A percentile compares a stretch with the other conserved stretches of the same genome.
Conservation (phyloP, 1,284 basidiomycete genomes). For the Baeospora myosura region DNA sequence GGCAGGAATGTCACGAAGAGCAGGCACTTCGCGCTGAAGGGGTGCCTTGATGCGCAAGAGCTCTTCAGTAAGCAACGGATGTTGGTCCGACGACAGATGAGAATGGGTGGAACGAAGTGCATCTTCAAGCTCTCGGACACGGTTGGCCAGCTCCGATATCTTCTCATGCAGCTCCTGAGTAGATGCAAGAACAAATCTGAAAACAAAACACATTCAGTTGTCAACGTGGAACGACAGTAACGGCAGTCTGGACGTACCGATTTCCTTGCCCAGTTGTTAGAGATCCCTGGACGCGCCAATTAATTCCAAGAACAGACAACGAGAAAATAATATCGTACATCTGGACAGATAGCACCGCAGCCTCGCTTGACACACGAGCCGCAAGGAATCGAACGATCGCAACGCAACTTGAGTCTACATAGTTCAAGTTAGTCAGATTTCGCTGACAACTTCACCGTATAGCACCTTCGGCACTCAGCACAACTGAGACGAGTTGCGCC, state of each 20-base stretch:
- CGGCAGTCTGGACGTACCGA: constrained; percentile 37
- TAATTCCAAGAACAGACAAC: constrained; percentile 6
- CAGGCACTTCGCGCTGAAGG: constrained; percentile 50
- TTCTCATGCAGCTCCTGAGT: constrained; percentile 79
- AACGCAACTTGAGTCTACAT: constrained; percentile 62
- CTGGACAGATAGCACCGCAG: constrained; percentile 66
- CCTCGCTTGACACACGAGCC: constrained; percentile 61
- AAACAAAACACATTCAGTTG: constrained; percentile 6
- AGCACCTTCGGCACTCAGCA: constrained; percentile 70
- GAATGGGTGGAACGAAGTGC: constrained; percentile 53
- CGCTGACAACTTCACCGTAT: constrained; percentile 8
- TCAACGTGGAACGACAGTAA: constrained; percentile 9
- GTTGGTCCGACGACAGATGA: constrained; percentile 50
- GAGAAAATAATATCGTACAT: constrained; percentile 27
- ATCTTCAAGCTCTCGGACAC: constrained; percentile 74
- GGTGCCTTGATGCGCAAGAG: constrained; percentile 66
- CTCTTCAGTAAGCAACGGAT: constrained; percentile 63
- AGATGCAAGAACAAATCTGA: constrained; percentile 72
- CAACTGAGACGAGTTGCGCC: constrained; percentile 70
- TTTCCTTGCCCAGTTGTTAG: constrained; percentile 75
- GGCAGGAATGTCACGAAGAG: constrained; percentile 20
- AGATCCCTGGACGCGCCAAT: constrained; percentile 40
- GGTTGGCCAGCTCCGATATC: constrained; percentile 64
- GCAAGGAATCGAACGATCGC: constrained; percentile 64
- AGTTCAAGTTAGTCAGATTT: constrained; percentile 5